Percentiles rank a stretch among this genome's conserved stretches.
Conservation (phyloP, 441 rosid species). For the Populus trichocarpa region DNA sequence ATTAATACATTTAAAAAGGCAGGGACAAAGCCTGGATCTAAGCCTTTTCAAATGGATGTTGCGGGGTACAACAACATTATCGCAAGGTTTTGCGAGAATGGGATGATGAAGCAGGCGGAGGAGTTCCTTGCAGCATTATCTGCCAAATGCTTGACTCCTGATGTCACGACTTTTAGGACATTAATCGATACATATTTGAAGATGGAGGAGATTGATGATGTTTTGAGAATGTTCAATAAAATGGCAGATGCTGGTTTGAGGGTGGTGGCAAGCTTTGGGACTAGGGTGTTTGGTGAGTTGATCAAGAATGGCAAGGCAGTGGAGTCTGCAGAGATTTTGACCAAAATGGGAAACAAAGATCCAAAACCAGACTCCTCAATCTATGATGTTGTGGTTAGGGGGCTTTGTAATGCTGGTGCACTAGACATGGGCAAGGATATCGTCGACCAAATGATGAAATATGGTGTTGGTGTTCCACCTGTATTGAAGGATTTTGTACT, state of each 20-base stretch:
- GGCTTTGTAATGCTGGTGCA: slow-evolving; percentile 63
- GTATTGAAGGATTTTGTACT: slow-evolving; percentile 44
- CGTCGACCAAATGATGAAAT: slow-evolving; percentile 62
- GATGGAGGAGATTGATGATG: slow-evolving; percentile 66
- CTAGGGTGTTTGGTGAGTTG: slow-evolving; percentile 59
- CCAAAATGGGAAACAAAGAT: slow-evolving; percentile 85
- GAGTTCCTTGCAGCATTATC: slow-evolving; percentile 46
- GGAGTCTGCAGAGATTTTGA: slow-evolving; percentile 63
- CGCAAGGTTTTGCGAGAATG: slow-evolving; percentile 63
- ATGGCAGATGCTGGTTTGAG: slow-evolving; percentile 80
- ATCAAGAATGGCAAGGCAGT: slow-evolving; percentile 64
- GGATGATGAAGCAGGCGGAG: slow-evolving; percentile 75
- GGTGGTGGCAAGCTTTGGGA: slow-evolving; percentile 79
- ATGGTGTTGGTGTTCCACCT: slow-evolving; percentile 61
- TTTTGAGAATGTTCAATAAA: slow-evolving; percentile 45
- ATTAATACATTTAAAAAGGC: slow-evolving; percentile 58
- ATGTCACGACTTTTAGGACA: slow-evolving; percentile 65
- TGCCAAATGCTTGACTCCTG: slow-evolving; percentile 62
- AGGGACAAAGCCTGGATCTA: slow-evolving; percentile 65
- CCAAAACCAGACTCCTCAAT: slow-evolving; percentile 79
- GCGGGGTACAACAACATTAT: slow-evolving; percentile 80
- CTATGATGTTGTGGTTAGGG: slow-evolving; percentile 77
- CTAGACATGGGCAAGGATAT: slow-evolving; percentile 53
- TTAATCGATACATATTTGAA: slow-evolving; percentile 76
- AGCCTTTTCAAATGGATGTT: slow-evolving; percentile 77